These are phyloP conservation scores for Graphium sp. DNA, from an alignment of 2,329 filamentous ascomycete species.

Conservation along the genomic window DNA sequence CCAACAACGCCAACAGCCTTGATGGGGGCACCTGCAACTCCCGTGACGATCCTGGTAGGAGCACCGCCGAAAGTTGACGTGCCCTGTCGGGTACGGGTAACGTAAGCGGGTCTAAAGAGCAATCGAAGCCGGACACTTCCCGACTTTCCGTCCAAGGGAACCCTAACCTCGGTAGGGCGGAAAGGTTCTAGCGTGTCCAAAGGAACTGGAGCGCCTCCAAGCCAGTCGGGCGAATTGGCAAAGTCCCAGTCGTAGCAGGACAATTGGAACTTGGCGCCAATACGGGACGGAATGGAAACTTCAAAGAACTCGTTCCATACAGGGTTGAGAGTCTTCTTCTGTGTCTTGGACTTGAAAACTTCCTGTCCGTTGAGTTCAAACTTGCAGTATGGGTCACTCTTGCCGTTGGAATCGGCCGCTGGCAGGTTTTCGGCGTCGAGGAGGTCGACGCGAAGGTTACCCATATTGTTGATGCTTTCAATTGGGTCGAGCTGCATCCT, in stretches of 20 bases:
- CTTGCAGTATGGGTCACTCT: slow-evolving; percentile 92
- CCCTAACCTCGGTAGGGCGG: slow-evolving; percentile 54
- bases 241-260: slow-evolving; percentile 95
- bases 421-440: slow-evolving; percentile 78
- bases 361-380: slow-evolving; percentile 82
- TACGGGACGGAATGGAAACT: slow-evolving; percentile 64
- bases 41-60: slow-evolving; percentile 74
- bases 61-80: slow-evolving; percentile 75
- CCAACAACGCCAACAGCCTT: slow-evolving; percentile 65
- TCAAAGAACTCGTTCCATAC: slow-evolving; percentile 97
- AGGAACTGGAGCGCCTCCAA: slow-evolving; percentile 64
- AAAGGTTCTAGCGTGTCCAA: slow-evolving; percentile 75
- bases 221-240: slow-evolving; percentile 79
- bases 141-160: slow-evolving; percentile 75
- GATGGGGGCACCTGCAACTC: slow-evolving; percentile 72
- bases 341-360: slow-evolving; percentile 84
- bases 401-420: slow-evolving; percentile 87
- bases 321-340: slow-evolving; percentile 93
- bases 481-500: slow-evolving; percentile 86
- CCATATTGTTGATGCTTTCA: slow-evolving; percentile 99
- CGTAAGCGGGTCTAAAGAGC: slow-evolving; percentile 85
- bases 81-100: slow-evolving; percentile 72
- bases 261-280: slow-evolving; percentile 65
- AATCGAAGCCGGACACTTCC: slow-evolving; percentile 69
- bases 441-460: slow-evolving; percentile 82